These are phyloP conservation scores for Penicillium glabrum DNA, from an alignment of 2,329 filamentous ascomycete species.

Conservation along the genomic window DNA sequence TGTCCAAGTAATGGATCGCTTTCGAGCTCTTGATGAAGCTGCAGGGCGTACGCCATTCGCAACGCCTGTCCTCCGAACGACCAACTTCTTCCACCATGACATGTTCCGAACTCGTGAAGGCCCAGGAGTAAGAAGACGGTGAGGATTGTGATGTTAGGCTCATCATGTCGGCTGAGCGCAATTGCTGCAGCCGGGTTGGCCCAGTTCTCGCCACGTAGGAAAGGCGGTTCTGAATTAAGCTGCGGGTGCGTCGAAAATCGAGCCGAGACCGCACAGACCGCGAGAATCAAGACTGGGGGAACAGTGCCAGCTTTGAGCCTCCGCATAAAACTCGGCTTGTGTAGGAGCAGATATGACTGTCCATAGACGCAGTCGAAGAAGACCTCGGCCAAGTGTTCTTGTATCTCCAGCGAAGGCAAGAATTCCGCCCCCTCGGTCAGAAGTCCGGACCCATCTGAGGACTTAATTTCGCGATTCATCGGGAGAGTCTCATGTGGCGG, in stretches of 20 bases:
- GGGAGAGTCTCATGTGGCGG: constrained; percentile 51
- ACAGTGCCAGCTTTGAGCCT: constrained; percentile 72
- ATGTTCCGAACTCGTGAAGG: constrained; percentile 94
- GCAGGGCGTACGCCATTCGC: constrained; percentile 93
- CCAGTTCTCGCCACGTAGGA: constrained; percentile 88
- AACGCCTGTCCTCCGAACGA: constrained; percentile 92
- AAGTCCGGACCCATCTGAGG: constrained; percentile 73
- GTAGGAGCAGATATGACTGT: constrained; percentile 88
- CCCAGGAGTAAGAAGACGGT: constrained; percentile 87
- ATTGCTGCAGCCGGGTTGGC: constrained; percentile 84
- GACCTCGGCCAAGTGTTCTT: constrained; percentile 88
- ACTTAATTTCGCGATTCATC: constrained; percentile 58
- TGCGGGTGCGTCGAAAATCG: constrained; percentile 89
- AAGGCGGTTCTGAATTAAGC: constrained; percentile 72
- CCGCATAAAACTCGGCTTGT: constrained; percentile 97
- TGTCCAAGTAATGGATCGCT: constrained; percentile 68
- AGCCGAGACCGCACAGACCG: constrained; percentile 92
- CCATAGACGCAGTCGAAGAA: constrained; percentile 97
- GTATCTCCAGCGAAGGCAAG: constrained; percentile 80
- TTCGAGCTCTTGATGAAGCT: constrained; percentile 88
- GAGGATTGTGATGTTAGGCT: constrained; percentile 92
- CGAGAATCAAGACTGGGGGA: constrained; percentile 87
- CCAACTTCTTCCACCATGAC: constrained; percentile 94
- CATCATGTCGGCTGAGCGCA: constrained; percentile 82
- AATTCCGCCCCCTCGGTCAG: constrained; percentile 79